These are phyloP conservation scores for Apiospora malaysiana DNA, from an alignment of 2,329 filamentous ascomycete genomes.

Conservation along the genomic window DNA sequence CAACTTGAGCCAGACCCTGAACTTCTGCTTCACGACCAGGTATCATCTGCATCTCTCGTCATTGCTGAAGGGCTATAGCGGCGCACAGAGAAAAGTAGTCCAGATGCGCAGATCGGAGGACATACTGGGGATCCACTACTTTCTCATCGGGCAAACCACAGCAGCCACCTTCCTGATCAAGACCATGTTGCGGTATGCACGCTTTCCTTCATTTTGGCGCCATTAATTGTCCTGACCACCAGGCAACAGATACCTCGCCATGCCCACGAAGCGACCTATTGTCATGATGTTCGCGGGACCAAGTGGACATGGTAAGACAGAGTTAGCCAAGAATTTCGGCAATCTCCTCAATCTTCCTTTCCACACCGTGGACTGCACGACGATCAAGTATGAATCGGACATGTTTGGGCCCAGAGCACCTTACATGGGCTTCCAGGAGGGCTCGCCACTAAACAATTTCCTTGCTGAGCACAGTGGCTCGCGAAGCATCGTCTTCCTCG, in stretches of 20 bases:
- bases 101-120: slow-evolving; percentile 25
- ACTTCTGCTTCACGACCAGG: slow-evolving; percentile 20
- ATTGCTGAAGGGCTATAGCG: neutral
- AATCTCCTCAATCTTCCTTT: slow-evolving; percentile 45
- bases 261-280: slow-evolving; percentile 39
- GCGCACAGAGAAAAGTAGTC: slow-evolving; percentile 23
- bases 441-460: slow-evolving; percentile 54
- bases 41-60: neutral
- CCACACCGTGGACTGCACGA: slow-evolving; percentile 47
- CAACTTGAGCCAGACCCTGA: slow-evolving; percentile 25
- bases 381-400: slow-evolving; percentile 43
- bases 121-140: slow-evolving; percentile 28
- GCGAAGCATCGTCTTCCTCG: slow-evolving; percentile 52
- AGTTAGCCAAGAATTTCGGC: slow-evolving; percentile 49
- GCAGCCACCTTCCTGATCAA: slow-evolving; percentile 27
- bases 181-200: slow-evolving; percentile 28
- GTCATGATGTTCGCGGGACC: slow-evolving; percentile 51
- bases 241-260: slow-evolving; percentile 36
- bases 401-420: slow-evolving; percentile 49
- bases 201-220: neutral
- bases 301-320: slow-evolving; percentile 56
- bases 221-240: neutral
- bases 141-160: slow-evolving; percentile 30
- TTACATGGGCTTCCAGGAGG: slow-evolving; percentile 42
- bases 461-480: slow-evolving; percentile 43